Base-by-base conservation (phyloP, 352 stramenopile species). In the Phytophthora hybrid region DNA sequence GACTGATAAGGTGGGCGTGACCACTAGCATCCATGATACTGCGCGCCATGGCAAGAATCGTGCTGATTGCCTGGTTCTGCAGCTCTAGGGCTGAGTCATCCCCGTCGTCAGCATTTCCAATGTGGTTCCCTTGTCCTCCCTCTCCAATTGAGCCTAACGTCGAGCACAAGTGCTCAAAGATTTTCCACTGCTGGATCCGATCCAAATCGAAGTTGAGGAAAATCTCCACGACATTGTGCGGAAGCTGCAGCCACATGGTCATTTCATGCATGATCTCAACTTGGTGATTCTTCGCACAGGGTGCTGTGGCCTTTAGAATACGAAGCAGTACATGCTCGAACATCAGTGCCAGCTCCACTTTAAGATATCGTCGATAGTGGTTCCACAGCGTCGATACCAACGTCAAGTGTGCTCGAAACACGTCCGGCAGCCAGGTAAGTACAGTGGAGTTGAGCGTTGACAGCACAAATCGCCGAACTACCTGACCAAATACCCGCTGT, bases 201-300 rank as follows among this genome's bases (percentile, higher is more conserved):
- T 97, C 89, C 78, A 97, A 79, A 73, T 97, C 90, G 51, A 95
- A 97, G 60, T 97, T 97, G 21, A 94, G 68, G 54, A 97, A 97
- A 7, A 97, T 92, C 64, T 97, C 90, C 32, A 97, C 86, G 11
- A 97, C 84, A 39, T 97, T 97, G 71, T 94, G 88, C 2, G 90
- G 87, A 1, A 97, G 79, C 60, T 97, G 89, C 23, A 97, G 77
- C 87, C 84, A 94, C 29, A 81, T 84, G 4, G 70, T 90, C 54
- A 97, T 74, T 47, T 95, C 90, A 26, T 94, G 78, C 77, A 96
- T 90, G 41, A 97, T 93, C 44, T 88, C 74, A 46, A 92, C 71
- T 66, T 95, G 88, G 59, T 89, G 84, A n/a, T 76, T 82, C 44
- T 73, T 59, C 5, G 89, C 82, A 21, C 80, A 83, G 3, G 68